A percentile compares a stretch with the other conserved stretches of the same genome.
These are phyloP conservation scores for Phyllosticta citribraziliensis DNA, from an alignment of 2,329 filamentous ascomycete species.

Conservation along the genomic window DNA sequence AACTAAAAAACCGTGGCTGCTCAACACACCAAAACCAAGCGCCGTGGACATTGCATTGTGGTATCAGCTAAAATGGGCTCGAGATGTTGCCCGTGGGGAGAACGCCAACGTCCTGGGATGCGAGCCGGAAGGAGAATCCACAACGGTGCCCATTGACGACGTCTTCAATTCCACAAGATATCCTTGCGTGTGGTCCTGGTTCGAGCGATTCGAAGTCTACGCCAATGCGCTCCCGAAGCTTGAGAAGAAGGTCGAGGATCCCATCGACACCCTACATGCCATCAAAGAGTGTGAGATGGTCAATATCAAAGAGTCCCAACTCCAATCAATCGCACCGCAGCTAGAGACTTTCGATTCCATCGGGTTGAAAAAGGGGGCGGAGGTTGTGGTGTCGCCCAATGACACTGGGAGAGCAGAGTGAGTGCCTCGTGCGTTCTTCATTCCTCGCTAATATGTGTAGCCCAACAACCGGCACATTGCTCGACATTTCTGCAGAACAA, in stretches of 20 bases:
- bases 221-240: constrained; percentile 20
- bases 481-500: constrained; percentile 31
- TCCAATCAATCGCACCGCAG: constrained; percentile 21
- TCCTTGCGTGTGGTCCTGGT: constrained; percentile 28
- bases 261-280: neutral
- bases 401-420: constrained; percentile 29
- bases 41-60: constrained; percentile 30
- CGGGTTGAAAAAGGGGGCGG: constrained; percentile 21
- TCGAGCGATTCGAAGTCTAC: constrained; percentile 23
- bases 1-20: constrained; percentile 20
- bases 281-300: neutral
- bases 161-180: constrained; percentile 31
- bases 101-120: constrained; percentile 28
- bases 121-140: constrained; percentile 16
- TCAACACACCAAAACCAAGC: constrained; percentile 24
- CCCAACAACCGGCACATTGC: constrained; percentile 27
- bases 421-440: neutral
- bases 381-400: constrained; percentile 29
- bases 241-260: constrained; percentile 16
- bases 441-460: neutral
- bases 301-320: constrained; percentile 16
- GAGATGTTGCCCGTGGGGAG: constrained; percentile 27
- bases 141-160: constrained; percentile 13
- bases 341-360: constrained; percentile 18
- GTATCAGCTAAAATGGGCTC: constrained; percentile 31